Evolutionary conservation across 2,329 filamentous ascomycete species (phyloP), one percentile per base, ranked within the genome.

Genomic region (Ophiostoma angusticollis): DNA sequence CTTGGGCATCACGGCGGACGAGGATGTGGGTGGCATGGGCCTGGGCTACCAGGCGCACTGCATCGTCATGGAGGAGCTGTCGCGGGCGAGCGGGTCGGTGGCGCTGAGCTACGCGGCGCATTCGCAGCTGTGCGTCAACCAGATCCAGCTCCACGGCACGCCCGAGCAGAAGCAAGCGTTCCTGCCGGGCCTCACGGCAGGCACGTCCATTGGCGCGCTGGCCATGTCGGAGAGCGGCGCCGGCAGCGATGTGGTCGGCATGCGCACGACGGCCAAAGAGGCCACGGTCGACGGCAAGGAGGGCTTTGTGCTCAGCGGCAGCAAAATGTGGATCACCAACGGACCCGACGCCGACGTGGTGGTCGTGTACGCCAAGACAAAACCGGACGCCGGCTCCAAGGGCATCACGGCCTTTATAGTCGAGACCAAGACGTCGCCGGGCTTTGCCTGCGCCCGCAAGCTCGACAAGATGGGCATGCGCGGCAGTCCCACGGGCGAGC

Each of bases 311-410:
- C 65, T 98, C 40, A 85, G 87, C 53, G 89, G 87, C 23, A 84
- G 80, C 44, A 95, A 98, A 70, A 95, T 96, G 89, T 98, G 89
- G 89, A 98, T 98, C 57, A 98, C 89, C 45, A 98, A 98, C 60
- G 84, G 89, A 5, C 89, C 89, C 1, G 87, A 96, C 56, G 91
- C 91, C n/a, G 74, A 94, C 58, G 69, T 81, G 30, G 78, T 96
- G 40, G 77, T 98, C 39, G 86, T 98, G n/a, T 98, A 98, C 58
- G 89, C 89, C 39, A 96, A 96, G 68, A 95, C 89, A 1, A 72
- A 79, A 42, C 87, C 87, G 1, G 72, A 79, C 11, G 78, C 74
- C 44, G 85, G 67, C 2, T 84, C 80, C 47, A 93, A 89, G 62
- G 91, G 91, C 41, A 94, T 98, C 58, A 94, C 89, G 1, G 89